Base-by-base conservation (phyloP, 139 green algal species). In the Asterochloris erici region DNA sequence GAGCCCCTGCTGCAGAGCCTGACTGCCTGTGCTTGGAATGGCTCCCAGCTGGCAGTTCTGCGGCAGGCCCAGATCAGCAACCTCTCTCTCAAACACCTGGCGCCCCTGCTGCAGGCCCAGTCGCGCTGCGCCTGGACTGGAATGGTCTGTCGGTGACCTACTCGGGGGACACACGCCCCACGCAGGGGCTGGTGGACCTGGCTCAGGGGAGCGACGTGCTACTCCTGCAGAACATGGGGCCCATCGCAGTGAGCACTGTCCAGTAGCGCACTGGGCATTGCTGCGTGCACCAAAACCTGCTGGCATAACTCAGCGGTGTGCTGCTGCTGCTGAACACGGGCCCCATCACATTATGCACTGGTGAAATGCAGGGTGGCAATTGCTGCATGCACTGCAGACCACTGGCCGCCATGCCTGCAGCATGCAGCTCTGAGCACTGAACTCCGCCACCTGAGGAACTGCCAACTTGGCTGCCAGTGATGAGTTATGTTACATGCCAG, bases 181-280 rank as follows among this genome's bases (percentile, higher is more conserved):
- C 73, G 14, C 17, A 79, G 16, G 78, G 64, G 15, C 83, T 90
- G 68, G 63, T 61, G 16, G 69, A 88, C 16, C 69, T 90, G 69
- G 86, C 84, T 2, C 24, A 29, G 14, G 86, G 76, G 61, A 86
- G 63, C 26, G 86, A 90, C 68, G 28, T 90, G 68, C 73, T 87
- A 12, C 85, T 90, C 19, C 73, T 85, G 63, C 86, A 90, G 82
- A 88, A 83, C 84, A 90, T 90, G 86, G 86, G 86, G 11, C 86
- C 86, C 16, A 84, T 90, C 21, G 68, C 68, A 54, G 38, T 54
- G 38, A 54, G 38, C 38, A 54, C 6, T 2, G 38, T 54, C 38
- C 38, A 54, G 38, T 10, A 54, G 38, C 38, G 6, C 38, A 28
- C 26, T 63, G 62, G 84, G 83, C 69, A 75, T 90, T 54, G 84